phyloP scores from a whole-genome alignment of 768 basidiomycete genomes.

The Naganishia randhawae region DNA sequence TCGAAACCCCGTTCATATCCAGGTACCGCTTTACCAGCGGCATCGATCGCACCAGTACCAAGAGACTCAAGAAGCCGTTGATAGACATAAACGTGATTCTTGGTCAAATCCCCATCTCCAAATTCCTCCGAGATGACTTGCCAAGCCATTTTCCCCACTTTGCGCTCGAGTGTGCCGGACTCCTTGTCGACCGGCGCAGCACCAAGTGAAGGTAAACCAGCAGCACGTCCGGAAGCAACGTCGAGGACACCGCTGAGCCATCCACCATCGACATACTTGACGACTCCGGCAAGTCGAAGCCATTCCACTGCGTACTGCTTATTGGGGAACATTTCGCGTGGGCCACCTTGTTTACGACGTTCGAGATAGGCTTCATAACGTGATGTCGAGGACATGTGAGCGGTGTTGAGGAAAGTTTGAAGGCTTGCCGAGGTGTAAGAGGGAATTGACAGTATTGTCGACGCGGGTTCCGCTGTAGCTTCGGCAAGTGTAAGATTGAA shows the following conservation, averaged over 20 bases:
- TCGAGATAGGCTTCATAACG: constrained; percentile 38
- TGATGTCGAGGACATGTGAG: constrained; percentile 32
- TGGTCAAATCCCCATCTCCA: constrained; percentile 45
- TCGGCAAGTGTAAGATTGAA: constrained; percentile 35
- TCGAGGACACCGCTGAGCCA: constrained; percentile 39
- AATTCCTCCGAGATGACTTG: constrained; percentile 48
- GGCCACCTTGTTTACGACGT: constrained; percentile 34
- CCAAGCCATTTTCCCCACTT: constrained; percentile 41
- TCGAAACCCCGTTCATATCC: constrained; percentile 38
- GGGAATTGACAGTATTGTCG: constrained; percentile 34
- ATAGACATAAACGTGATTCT: constrained; percentile 45
- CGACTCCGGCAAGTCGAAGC: constrained; percentile 38
- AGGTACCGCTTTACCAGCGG: constrained; percentile 16
- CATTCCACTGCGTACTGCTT: constrained; percentile 37
- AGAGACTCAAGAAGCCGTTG: constrained; percentile 35
- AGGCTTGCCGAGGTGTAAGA: constrained; percentile 31
- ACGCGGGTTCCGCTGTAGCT: constrained; percentile 24
- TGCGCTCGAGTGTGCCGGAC: constrained; percentile 27
- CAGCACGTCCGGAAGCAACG: constrained; percentile 23
- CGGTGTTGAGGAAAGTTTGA: constrained; percentile 22
- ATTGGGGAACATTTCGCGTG: constrained; percentile 41
- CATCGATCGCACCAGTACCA: constrained; percentile 9
- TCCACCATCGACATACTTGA: constrained; percentile 46
- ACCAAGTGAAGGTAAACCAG: background rate
- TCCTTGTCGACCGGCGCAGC: background rate